phyloP scores from a whole-genome alignment of 257 asterid genomes.

The Solanum neorickii region DNA sequence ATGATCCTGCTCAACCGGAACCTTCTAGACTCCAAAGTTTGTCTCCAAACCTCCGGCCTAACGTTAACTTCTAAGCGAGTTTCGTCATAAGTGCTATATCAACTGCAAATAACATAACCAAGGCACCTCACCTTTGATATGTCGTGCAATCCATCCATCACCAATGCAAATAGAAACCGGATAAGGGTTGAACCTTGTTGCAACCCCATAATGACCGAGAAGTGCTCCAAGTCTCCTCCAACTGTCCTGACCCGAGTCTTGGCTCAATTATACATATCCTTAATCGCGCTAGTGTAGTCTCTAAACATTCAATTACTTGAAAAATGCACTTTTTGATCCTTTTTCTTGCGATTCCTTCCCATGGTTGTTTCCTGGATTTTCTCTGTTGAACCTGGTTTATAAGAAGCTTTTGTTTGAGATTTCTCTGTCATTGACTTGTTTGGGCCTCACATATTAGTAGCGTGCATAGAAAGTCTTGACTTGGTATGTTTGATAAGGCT shows the following conservation, averaged over 20 bases:
- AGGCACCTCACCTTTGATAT: not conserved
- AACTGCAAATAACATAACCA: not conserved
- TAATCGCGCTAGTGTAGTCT: not conserved
- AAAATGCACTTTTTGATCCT: not conserved
- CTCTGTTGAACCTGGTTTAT: not conserved
- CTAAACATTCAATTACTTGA: not conserved
- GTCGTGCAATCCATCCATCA: not conserved
- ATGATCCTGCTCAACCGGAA: not conserved
- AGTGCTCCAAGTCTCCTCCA: not conserved
- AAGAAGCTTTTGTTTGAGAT: not conserved
- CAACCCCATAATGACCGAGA: not conserved
- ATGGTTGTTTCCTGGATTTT: not conserved
- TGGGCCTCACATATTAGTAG: not conserved
- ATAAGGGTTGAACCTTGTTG: not conserved
- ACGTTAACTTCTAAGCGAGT: not conserved
- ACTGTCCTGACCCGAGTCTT: not conserved
- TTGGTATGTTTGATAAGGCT: not conserved
- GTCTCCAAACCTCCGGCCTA: not conserved
- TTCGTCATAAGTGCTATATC: not conserved
- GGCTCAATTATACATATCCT: not conserved
- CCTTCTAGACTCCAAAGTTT: not conserved
- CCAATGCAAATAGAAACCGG: not conserved
- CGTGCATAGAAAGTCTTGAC: not conserved
- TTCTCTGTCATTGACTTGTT: not conserved
- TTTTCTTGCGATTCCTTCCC: not conserved